Conservation (phyloP, 139 green algal species). For the Chlamydomonas schloesseri region DNA sequence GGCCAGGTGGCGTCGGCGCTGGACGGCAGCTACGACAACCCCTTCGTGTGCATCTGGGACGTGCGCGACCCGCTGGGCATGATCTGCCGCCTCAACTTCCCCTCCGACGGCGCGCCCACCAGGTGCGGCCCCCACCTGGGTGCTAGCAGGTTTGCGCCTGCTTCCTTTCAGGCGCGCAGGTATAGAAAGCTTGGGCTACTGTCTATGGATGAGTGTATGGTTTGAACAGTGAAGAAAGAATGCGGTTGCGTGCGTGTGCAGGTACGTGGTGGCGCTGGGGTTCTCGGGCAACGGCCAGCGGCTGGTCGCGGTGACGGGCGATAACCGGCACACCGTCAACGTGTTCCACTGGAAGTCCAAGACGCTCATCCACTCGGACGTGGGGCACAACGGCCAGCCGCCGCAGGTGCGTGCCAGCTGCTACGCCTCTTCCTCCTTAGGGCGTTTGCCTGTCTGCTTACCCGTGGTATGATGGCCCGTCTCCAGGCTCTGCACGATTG, state of each 20-base stretch:
- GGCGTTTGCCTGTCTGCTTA: too few species aligned
- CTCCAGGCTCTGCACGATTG: too few species aligned
- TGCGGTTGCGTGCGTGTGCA: not conserved
- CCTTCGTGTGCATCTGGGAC: constrained; percentile 76
- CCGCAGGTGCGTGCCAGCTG: constrained; percentile 51
- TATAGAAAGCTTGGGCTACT: too few species aligned
- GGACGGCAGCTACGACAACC: constrained; percentile 44
- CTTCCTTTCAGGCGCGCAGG: too few species aligned
- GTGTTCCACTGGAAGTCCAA: constrained; percentile 73
- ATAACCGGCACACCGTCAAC: constrained; percentile 79
- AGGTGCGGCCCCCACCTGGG: constrained; percentile 30
- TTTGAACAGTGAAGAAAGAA: too few species aligned
- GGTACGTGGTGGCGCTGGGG: constrained; percentile 60
- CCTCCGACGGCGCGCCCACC: constrained; percentile 43
- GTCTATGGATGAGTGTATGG: too few species aligned
- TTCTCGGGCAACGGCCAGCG: constrained; percentile 69
- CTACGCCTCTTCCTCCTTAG: too few species aligned
- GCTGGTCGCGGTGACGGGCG: constrained; percentile 73
- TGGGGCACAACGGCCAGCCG: constrained; percentile 70
- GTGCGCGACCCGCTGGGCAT: constrained; percentile 42
- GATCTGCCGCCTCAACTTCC: constrained; percentile 55
- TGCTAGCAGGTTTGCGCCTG: too few species aligned
- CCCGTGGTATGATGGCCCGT: too few species aligned
- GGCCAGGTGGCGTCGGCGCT: constrained; percentile 55
- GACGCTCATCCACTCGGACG: constrained; percentile 54